Conservation (phyloP, 345 rosid genomes). For the rapeseed (Brassica napus) region Da-Ae NC_063435.1:1406501-1407000, state of each 20-base stretch:
- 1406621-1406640: constrained; percentile 77
- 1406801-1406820: constrained; percentile 84
- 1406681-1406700: constrained; percentile 72
- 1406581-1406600: constrained; percentile 24
- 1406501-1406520: too few species aligned
- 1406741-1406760: constrained; percentile 79
- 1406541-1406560: too few species aligned
- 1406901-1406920: constrained; percentile 9
- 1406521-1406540: too few species aligned
- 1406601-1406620: constrained; percentile 74
- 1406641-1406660: constrained; percentile 61
- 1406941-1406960: constrained; percentile 3
- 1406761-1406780: constrained; percentile 79
- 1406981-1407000: constrained; percentile 77
- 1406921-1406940: background rate
- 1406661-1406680: constrained; percentile 79
- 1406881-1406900: background rate
- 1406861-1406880: constrained; percentile 13
- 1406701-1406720: constrained; percentile 68
- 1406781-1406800: constrained; percentile 80
- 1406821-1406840: constrained; percentile 83
- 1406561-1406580: background rate
- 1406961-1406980: constrained; percentile 87
- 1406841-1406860: constrained; percentile 84
- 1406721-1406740: constrained; percentile 86